Conservation (phyloP, 2,329 filamentous ascomycete species). For the Xylaria sp. region DNA sequence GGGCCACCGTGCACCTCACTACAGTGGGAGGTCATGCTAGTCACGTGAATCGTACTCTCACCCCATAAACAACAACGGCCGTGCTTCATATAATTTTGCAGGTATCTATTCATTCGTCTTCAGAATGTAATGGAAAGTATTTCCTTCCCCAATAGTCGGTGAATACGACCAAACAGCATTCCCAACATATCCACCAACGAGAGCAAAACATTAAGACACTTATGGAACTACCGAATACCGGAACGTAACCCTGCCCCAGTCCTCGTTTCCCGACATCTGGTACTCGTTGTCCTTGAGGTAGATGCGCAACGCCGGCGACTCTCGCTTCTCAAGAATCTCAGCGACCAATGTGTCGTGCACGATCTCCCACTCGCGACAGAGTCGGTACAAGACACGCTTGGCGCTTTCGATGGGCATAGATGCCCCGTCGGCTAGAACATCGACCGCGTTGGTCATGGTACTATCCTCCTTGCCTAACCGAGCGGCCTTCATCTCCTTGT, state of each 20-base stretch:
- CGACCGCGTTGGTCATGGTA: not conserved
- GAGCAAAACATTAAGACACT: too few species aligned
- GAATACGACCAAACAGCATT: too few species aligned
- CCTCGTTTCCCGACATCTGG: not conserved
- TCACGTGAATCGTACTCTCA: too few species aligned
- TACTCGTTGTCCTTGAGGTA: not conserved
- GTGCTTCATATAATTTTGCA: too few species aligned
- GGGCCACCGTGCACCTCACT: too few species aligned
- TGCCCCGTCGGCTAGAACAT: not conserved
- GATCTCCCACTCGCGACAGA: slow-evolving; percentile 6
- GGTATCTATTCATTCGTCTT: too few species aligned
- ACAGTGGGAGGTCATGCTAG: too few species aligned
- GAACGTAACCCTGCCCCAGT: not conserved
- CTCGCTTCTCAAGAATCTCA: not conserved
- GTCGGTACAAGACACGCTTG: not conserved
- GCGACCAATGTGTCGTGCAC: not conserved
- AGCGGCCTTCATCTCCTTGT: slow-evolving; percentile 42
- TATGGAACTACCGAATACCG: not conserved
- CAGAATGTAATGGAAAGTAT: too few species aligned
- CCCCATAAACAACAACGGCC: too few species aligned
- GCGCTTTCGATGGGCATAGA: not conserved
- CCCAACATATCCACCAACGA: too few species aligned
- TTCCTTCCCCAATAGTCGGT: too few species aligned
- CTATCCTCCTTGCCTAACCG: slow-evolving; percentile 33
- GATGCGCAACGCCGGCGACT: not conserved